Evolutionary conservation across 352 stramenopile genomes (phyloP).

Genomic region (Phytophthora meadii): DNA sequence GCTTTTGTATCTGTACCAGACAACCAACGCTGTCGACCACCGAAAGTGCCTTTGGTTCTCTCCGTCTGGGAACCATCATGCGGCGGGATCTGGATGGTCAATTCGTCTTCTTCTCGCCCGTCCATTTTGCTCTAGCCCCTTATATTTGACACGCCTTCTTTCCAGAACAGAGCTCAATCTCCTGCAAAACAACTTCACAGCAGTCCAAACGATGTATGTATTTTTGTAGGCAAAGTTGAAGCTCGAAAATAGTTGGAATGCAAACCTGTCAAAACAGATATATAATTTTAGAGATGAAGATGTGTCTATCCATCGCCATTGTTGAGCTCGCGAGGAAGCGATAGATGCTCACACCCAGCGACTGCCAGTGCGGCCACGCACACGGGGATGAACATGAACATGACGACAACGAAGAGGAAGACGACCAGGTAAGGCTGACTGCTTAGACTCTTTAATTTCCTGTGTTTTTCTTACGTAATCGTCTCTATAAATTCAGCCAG

Average conservation of each 20-base stretch:
- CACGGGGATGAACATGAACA: constrained; percentile 27
- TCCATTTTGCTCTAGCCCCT: constrained; percentile 40
- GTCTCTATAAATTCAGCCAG: constrained; percentile 14
- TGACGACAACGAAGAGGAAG: constrained; percentile 13
- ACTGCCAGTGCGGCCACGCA: constrained; percentile 41
- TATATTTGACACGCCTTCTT: no score
- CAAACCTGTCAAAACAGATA: constrained; percentile 12
- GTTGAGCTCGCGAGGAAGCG: neutral
- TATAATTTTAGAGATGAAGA: constrained; percentile 2
- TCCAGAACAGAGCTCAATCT: no score
- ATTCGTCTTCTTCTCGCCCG: constrained; percentile 62
- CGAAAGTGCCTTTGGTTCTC: constrained; percentile 70
- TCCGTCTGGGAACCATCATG: constrained; percentile 79
- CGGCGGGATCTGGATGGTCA: constrained; percentile 75
- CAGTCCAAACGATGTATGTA: neutral
- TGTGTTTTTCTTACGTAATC: neutral
- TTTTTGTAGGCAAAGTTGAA: constrained; percentile 22
- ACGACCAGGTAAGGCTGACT: constrained; percentile 19
- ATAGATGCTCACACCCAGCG: constrained; percentile 36
- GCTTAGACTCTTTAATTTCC: no score
- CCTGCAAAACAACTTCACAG: no score
- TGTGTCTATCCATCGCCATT: neutral
- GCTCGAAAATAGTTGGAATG: constrained; percentile 28
- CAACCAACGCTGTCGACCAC: constrained; percentile 79
- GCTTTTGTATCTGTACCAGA: constrained; percentile 36